Percentiles rank a stretch among this genome's conserved stretches.
Conservation (phyloP, 805 yeast genomes). For the Allodekkera sacchari region DNA sequence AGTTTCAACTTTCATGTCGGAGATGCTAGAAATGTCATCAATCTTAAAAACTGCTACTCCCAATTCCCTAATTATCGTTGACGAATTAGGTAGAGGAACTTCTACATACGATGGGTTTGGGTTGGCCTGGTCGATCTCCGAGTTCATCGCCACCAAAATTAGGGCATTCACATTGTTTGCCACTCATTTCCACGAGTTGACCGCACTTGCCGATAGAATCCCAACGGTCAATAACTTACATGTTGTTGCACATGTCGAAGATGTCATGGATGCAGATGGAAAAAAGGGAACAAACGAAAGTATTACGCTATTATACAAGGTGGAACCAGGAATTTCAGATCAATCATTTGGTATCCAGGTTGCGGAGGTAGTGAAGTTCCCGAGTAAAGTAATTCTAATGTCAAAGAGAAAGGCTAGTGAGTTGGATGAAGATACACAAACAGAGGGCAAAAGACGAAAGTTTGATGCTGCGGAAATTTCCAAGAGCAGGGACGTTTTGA, state of each 20-base stretch:
- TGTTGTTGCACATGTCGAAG: conserved; percentile 84
- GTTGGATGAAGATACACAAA: conserved; percentile 52
- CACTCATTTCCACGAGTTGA: conserved; percentile 95
- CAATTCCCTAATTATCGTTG: conserved; percentile 79
- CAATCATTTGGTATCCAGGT: conserved; percentile 97
- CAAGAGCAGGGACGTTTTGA: conserved; percentile 46
- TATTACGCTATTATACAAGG: conserved; percentile 83
- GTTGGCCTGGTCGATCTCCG: conserved; percentile 93
- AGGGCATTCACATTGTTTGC: conserved; percentile 85
- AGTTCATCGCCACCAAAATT: conserved; percentile 63
- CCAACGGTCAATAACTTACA: conserved; percentile 72
- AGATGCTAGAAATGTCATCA: conserved; percentile 89
- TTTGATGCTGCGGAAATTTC: conserved; percentile 44
- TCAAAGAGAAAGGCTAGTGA: conserved; percentile 92
- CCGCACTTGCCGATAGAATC: conserved; percentile 60
- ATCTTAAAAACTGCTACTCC: conserved; percentile 72
- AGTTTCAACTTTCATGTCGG: conserved; percentile 93
- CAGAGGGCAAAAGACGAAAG: conserved; percentile 37
- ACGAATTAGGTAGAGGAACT: conserved; percentile 94
- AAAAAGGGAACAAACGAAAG: conserved; percentile 41
- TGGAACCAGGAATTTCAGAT: conserved; percentile 93
- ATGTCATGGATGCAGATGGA: conserved; percentile 16
- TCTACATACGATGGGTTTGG: conserved; percentile 97
- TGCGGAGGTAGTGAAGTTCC: conserved; percentile 92
- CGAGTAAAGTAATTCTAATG: conserved; percentile 83